phyloP scores from a whole-genome alignment of 139 green algal genomes.

The Coelastrella sp. region DNA sequence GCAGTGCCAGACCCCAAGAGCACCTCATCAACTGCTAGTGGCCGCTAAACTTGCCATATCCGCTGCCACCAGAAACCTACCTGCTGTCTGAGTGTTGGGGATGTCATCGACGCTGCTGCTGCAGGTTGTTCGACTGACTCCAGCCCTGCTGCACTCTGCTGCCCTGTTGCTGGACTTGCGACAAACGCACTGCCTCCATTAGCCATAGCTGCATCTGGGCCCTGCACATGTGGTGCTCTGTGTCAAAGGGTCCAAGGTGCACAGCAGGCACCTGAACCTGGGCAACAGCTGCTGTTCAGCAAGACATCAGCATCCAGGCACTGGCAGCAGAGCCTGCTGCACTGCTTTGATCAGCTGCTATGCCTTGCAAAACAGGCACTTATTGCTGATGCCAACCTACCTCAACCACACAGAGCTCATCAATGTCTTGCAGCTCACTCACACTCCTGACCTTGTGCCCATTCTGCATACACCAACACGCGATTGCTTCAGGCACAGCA shows the following conservation, averaged over 20 bases:
- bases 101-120: neutral
- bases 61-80: neutral
- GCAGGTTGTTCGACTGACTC: neutral
- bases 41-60: neutral
- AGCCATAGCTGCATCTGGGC: conserved; percentile 11
- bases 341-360: neutral
- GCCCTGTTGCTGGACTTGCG: neutral
- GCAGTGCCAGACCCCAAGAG: too few relatives aligned
- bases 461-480: conserved; percentile 59
- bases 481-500: neutral
- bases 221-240: neutral
- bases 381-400: conserved; percentile 47
- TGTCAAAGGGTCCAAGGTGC: neutral
- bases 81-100: conserved; percentile 20
- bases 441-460: conserved; percentile 76
- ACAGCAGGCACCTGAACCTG: neutral
- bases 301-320: neutral
- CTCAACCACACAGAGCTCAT: conserved; percentile 88
- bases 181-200: neutral
- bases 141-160: conserved; percentile 15
- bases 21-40: neutral
- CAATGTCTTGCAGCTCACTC: conserved; percentile 90
- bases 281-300: neutral
- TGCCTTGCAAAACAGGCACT: neutral
- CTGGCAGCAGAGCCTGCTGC: neutral